Evolutionary conservation across 2,329 filamentous ascomycete genomes (phyloP).

Genomic region (Pyrenochaeta sp.): DNA sequence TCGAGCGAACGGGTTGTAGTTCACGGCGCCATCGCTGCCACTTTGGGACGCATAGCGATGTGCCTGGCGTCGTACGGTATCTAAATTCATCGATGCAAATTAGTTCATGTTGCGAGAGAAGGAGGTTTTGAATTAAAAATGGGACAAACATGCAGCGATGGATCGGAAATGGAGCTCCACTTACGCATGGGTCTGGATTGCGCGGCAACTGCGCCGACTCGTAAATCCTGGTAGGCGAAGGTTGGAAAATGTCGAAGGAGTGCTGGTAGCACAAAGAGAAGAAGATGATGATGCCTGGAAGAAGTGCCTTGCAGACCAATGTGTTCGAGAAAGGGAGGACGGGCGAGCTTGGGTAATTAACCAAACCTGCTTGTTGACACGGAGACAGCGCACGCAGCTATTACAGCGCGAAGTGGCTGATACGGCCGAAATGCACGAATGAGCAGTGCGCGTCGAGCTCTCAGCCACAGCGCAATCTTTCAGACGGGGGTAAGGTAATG

Average conservation of each 20-base stretch:
- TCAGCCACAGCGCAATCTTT: conserved; percentile 2
- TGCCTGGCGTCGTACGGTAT: conserved; percentile 47
- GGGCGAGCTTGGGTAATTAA: conserved; percentile 20
- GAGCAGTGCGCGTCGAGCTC: conserved; percentile 1
- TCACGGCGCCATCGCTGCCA: conserved; percentile 29
- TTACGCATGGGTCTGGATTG: conserved; percentile 32
- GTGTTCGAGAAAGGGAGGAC: conserved; percentile 16
- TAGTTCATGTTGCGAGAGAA: conserved; percentile 12
- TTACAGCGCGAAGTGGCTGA: not conserved
- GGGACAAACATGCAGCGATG: not conserved
- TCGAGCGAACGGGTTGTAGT: conserved; percentile 48
- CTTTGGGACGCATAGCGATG: conserved; percentile 44
- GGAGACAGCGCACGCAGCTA: not conserved
- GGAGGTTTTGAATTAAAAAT: not conserved
- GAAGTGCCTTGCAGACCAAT: conserved; percentile 3
- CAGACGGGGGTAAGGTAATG: not conserved
- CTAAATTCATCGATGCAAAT: conserved; percentile 29
- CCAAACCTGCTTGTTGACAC: not conserved
- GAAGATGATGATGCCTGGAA: conserved; percentile 8
- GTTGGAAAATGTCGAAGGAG: conserved; percentile 4
- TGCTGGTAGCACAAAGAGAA: conserved; percentile 1
- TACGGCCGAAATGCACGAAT: not conserved
- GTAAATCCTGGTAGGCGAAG: conserved; percentile 7
- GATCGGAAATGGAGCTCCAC: conserved; percentile 25
- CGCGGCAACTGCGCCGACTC: conserved; percentile 25